A percentile compares a stretch with the other conserved stretches of the same genome.
Conservation (phyloP, 805 yeast genomes). For the Maudiozyma bulderi region DNA sequence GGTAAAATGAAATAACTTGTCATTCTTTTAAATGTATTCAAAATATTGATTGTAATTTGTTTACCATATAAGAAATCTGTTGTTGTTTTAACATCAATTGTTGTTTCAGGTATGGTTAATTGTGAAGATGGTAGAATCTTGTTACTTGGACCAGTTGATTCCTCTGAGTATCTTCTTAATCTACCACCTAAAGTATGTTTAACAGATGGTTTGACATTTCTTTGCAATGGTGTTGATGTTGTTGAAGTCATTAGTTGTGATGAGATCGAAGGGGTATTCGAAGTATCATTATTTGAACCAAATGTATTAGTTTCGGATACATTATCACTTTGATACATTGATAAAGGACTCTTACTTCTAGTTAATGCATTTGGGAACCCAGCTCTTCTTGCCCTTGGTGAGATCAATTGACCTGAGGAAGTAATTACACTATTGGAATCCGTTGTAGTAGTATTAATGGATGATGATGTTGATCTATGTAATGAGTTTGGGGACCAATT, state of each 20-base stretch:
- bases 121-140: not conserved
- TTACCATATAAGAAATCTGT: slow-evolving; percentile 12
- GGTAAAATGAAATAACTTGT: slow-evolving; percentile 21
- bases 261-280: slow-evolving; percentile 4
- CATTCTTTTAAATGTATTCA: slow-evolving; percentile 24
- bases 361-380: slow-evolving; percentile 1
- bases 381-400: slow-evolving; percentile 8
- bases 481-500: slow-evolving; percentile 5
- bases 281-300: not conserved
- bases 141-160: slow-evolving; percentile 3
- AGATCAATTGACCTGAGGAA: not conserved
- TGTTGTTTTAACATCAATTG: not conserved
- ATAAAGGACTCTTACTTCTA: slow-evolving; percentile 1
- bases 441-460: not conserved
- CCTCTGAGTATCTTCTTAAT: slow-evolving; percentile 16
- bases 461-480: slow-evolving; percentile 6
- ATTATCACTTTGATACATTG: not conserved
- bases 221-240: slow-evolving; percentile 10
- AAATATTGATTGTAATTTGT: slow-evolving; percentile 23
- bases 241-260: slow-evolving; percentile 8
- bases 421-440: not conserved
- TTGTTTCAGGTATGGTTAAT: not conserved
- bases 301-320: not conserved
- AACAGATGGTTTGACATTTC: slow-evolving; percentile 7
- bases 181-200: slow-evolving; percentile 4